Conservation (phyloP, 2,329 filamentous ascomycete genomes). For the Fusarium austroafricanum region DNA sequence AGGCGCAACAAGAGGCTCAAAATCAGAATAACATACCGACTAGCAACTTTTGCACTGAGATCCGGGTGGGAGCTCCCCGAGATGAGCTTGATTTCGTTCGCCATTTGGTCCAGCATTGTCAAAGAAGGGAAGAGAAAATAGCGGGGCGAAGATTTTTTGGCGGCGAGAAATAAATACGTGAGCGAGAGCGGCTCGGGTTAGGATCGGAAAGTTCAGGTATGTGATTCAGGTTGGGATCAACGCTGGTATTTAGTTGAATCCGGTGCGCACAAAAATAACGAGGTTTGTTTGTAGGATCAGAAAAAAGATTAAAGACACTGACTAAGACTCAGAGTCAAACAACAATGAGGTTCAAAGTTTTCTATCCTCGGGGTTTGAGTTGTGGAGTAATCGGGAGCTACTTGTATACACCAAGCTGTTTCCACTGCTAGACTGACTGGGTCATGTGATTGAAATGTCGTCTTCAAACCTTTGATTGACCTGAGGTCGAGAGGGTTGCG, state of each 20-base stretch:
- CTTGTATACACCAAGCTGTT: constrained; percentile 15
- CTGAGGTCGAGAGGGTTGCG: constrained; percentile 4
- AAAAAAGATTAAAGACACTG: constrained; percentile 10
- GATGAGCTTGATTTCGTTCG: constrained; percentile 66
- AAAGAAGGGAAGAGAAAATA: constrained; percentile 38
- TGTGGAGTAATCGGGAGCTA: constrained; percentile 40
- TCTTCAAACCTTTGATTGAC: constrained; percentile 10
- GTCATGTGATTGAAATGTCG: constrained; percentile 41
- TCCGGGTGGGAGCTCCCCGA: constrained; percentile 62
- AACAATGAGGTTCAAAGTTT: constrained; percentile 42
- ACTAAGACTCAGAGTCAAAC: constrained; percentile 35
- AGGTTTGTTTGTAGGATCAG: not conserved
- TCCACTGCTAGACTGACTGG: constrained; percentile 8
- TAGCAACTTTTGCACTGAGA: constrained; percentile 59
- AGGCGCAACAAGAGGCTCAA: not conserved
- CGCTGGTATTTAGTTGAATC: constrained; percentile 3
- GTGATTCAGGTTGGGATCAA: constrained; percentile 38
- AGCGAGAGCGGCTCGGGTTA: constrained; percentile 7
- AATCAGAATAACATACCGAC: constrained; percentile 52
- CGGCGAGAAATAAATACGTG: constrained; percentile 41
- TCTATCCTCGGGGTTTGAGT: constrained; percentile 39
- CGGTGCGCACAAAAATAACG: constrained; percentile 8
- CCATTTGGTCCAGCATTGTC: constrained; percentile 59
- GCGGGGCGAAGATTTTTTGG: constrained; percentile 47
- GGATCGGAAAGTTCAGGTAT: constrained; percentile 31